phyloP scores from a whole-genome alignment of 108 stramenopile genomes.

The Pseudonitzschia pungens region DNA sequence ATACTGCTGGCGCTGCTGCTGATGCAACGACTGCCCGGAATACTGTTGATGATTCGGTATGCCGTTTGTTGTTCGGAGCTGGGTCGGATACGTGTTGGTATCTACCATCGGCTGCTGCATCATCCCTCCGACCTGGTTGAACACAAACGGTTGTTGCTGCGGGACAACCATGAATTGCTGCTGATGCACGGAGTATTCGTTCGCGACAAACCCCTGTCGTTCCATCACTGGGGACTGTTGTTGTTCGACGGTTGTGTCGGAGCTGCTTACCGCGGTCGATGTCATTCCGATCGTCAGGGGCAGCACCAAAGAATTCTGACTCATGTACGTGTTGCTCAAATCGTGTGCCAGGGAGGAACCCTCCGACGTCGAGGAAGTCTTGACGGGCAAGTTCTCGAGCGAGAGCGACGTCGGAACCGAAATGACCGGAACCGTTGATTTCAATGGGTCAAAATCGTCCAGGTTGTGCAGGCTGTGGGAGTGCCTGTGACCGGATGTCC shows the following conservation, averaged over 20 bases:
- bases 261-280: not conserved
- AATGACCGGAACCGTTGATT: slow-evolving; percentile 27
- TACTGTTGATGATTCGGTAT: slow-evolving; percentile 7
- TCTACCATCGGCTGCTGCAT: slow-evolving; percentile 22
- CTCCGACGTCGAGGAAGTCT: slow-evolving; percentile 4
- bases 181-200: slow-evolving; percentile 20
- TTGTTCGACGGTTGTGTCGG: not conserved
- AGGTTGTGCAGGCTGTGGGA: slow-evolving; percentile 1
- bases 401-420: slow-evolving; percentile 32
- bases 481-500: slow-evolving; percentile 1
- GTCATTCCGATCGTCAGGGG: slow-evolving; percentile 35
- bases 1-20: not conserved
- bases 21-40: not conserved
- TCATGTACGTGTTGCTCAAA: slow-evolving; percentile 14
- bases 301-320: slow-evolving; percentile 21
- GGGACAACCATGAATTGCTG: slow-evolving; percentile 28
- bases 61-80: slow-evolving; percentile 1
- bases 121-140: slow-evolving; percentile 26
- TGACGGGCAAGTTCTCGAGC: slow-evolving; percentile 21
- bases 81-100: not conserved
- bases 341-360: not conserved
- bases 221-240: slow-evolving; percentile 1
- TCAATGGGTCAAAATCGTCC: slow-evolving; percentile 32
- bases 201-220: not conserved
- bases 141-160: slow-evolving; percentile 32